Base-by-base conservation (phyloP, 257 asterid genomes). In the Scutellaria galericulata region DNA sequence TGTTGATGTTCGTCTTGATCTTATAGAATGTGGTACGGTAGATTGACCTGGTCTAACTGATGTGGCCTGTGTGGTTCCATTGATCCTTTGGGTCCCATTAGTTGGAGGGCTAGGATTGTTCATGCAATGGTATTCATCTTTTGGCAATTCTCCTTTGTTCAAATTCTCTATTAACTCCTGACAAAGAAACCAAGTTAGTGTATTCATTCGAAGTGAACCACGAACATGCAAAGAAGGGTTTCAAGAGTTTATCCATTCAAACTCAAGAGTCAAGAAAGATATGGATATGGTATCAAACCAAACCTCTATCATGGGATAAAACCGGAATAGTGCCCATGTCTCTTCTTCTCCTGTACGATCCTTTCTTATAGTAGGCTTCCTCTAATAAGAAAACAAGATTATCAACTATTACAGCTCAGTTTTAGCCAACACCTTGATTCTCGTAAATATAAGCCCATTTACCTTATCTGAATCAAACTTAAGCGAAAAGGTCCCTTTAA, bases 291-390 rank as follows among this genome's bases (percentile, higher is more conserved):
- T 68, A 39, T 71, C 56, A 58, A 77, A 58, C 66, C 81, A 68
- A 69, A 92, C 98, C 98, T 92, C 98, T 67, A 89, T 70, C 84
- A 88, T 66, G 75, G 98, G 98, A 77, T 81, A 92, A 82, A 92
- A 92, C 14, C 96, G 89, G 74, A 77, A 88, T 40, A 92, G 82
- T 40, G 86, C 85, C 97, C 97, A 92, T 14, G 88, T 83, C 77
- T 84, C 93, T 76, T 87, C 96, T 74, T 86, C 92, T 75, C 84
- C 91, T 61, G 82, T 73, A 77, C 90, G 89, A 76, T 92, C 98
- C 86, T 88, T 90, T 60, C 98, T 85, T 76, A 79, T 82, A 22
- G 83, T 89, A 77, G 85, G 75, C 76, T 83, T 87, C 70, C 69
- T 85, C 96, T 89, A 82, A 40, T 68, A 85, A 85, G 35, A 81